Base-by-base conservation (phyloP, 495 filamentous ascomycete species). In the Aspergillus sparsus region DNA sequence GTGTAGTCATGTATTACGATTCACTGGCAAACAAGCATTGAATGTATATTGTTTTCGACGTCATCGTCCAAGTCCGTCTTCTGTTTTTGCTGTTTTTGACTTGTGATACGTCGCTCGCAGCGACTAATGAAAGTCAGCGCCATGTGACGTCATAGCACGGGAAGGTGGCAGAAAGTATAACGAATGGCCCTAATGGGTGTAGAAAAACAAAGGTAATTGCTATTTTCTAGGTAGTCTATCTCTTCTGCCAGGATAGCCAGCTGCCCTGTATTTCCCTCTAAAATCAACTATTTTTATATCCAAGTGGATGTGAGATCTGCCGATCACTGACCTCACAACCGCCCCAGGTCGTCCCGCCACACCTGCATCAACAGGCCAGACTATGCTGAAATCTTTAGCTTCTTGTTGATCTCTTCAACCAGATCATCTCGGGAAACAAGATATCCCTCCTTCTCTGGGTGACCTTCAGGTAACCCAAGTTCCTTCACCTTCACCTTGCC, bases 381-480 rank as follows among this genome's bases (percentile, higher is more conserved):
- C 32, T 53, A 46, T 21, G 58, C 27, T 8, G 42, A 41, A 21
- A 39, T 53, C 5, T 54, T 54, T 7, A 60, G 58, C 50, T 49
- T 54, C 58, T 49, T 60, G 60, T 75, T 71, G 49, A 94, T 78
- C 72, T 95, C 89, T 11, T 74, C 47, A 7, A 87, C 81, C 55
- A 94, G 65, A 47, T 86, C 78, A 33, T 68, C 70, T 37, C 85
- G 74, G 33, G 83, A 78, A 9, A 96, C 84, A 62, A 91, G 71
- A 35, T 91, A 84, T 51, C 90, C 91, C 34, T 93, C 87, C 79
- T 96, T 96, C 68, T 96, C 90, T 0, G 90, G 85, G 78, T 95
- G 89, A 37, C 85, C 89, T 33, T 91, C 86, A 2, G 80, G 78
- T 50, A 93, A 80, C 46, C 90, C 89, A 80, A 94, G 84, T 74